Conservation (phyloP, 768 basidiomycete species). For the Fibroporia radiculosa region DNA sequence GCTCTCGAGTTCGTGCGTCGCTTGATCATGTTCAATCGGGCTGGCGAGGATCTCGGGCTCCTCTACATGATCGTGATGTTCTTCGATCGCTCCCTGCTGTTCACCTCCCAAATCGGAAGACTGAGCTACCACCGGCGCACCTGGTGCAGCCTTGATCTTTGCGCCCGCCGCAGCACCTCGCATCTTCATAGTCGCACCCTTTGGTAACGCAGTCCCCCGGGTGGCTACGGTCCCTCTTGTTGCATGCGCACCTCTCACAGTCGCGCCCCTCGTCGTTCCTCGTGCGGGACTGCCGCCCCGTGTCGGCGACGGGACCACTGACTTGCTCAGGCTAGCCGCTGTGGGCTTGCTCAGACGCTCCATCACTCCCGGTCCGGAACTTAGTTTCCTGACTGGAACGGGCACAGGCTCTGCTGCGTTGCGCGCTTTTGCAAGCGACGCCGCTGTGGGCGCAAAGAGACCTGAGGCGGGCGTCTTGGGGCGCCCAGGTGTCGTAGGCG, state of each 20-base stretch:
- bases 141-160: constrained; percentile 20
- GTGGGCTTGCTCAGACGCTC: constrained; percentile 80
- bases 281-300: constrained; percentile 22
- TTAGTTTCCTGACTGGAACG: constrained; percentile 45
- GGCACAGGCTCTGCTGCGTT: constrained; percentile 40
- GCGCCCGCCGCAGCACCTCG: constrained; percentile 15
- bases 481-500: constrained; percentile 18
- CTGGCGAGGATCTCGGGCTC: constrained; percentile 17
- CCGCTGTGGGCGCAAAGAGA: constrained; percentile 76
- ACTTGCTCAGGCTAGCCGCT: constrained; percentile 64
- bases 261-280: constrained; percentile 12
- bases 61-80: constrained; percentile 9
- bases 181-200: constrained; percentile 1
- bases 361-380: constrained; percentile 42
- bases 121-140: constrained; percentile 12
- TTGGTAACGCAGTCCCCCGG: constrained; percentile 15
- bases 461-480: constrained; percentile 35
- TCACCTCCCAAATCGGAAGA: constrained; percentile 17
- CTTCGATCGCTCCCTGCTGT: constrained; percentile 5
- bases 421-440: constrained; percentile 67
- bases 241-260: constrained; percentile 11
- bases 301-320: constrained; percentile 26
- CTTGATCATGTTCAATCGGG: constrained; percentile 3
- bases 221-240: constrained; percentile 21
- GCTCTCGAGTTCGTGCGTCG: constrained; percentile 15